Evolutionary conservation across 108 stramenopile species (phyloP).

Genomic region (Craspedostauros australis): DNA sequence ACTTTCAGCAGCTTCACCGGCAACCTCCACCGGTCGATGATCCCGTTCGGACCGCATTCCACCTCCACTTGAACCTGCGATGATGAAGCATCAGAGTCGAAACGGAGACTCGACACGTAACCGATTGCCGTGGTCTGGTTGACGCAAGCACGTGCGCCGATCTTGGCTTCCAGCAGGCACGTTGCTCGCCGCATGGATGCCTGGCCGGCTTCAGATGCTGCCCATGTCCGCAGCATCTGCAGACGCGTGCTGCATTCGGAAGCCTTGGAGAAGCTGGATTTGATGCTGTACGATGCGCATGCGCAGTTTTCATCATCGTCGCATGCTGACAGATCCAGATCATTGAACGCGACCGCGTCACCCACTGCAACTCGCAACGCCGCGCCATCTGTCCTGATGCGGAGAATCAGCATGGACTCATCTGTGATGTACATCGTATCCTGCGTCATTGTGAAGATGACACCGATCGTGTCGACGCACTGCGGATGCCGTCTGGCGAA

Average conservation of each 20-base stretch:
- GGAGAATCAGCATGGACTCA: conserved; percentile 30
- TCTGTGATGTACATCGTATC: conserved; percentile 36
- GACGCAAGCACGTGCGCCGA: not conserved
- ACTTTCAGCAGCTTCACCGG: no score
- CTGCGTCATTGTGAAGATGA: not conserved
- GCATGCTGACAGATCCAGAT: conserved; percentile 48
- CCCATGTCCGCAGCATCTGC: not conserved
- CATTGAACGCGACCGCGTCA: conserved; percentile 35
- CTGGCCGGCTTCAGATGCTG: not conserved
- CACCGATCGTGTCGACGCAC: not conserved
- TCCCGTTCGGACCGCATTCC: no score
- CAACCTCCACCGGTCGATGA: no score
- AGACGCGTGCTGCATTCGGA: not conserved
- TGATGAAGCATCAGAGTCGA: no score
- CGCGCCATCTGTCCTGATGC: no score
- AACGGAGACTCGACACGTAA: no score
- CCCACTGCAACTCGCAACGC: conserved; percentile 9
- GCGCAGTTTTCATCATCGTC: conserved; percentile 58
- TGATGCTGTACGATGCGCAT: conserved; percentile 29
- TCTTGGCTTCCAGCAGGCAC: conserved; percentile 3
- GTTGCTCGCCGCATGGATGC: not conserved
- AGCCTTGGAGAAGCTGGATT: conserved; percentile 18
- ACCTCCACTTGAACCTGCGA: no score
- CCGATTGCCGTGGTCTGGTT: not conserved
- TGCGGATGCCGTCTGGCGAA: not conserved